Conservation (phyloP, 495 filamentous ascomycete species). For the Xylaria palmicola region DNA sequence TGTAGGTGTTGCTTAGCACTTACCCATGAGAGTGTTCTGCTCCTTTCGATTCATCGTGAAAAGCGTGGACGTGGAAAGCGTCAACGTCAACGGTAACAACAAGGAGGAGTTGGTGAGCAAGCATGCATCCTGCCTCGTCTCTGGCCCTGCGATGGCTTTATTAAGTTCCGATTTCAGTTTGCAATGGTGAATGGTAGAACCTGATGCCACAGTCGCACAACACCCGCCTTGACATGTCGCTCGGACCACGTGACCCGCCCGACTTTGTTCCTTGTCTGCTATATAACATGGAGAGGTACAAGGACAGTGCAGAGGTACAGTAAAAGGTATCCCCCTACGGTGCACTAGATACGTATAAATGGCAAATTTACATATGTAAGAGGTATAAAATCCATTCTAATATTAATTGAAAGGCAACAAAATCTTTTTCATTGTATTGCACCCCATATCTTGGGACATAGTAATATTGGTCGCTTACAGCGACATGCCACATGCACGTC, state of each 20-base stretch:
- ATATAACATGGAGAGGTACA: no score
- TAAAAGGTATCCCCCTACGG: no score
- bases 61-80: no score
- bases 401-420: no score
- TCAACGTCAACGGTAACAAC: neutral
- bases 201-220: no score
- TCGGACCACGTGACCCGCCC: neutral
- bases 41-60: conserved; percentile 25
- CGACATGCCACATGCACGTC: conserved; percentile 33
- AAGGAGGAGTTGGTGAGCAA: neutral
- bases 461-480: neutral
- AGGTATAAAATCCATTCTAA: no score
- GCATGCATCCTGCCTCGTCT: neutral
- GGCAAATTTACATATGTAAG: no score
- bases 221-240: neutral
- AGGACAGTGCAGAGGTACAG: no score
- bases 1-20: conserved; percentile 10
- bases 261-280: neutral
- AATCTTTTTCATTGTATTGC: no score
- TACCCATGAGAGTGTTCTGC: conserved; percentile 20
- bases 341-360: no score
- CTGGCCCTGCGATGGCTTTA: neutral
- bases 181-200: neutral
- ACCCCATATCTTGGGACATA: no score
- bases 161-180: neutral